Conservation (phyloP, 2,329 filamentous ascomycete species). For the Phialophora verrucosa region DNA sequence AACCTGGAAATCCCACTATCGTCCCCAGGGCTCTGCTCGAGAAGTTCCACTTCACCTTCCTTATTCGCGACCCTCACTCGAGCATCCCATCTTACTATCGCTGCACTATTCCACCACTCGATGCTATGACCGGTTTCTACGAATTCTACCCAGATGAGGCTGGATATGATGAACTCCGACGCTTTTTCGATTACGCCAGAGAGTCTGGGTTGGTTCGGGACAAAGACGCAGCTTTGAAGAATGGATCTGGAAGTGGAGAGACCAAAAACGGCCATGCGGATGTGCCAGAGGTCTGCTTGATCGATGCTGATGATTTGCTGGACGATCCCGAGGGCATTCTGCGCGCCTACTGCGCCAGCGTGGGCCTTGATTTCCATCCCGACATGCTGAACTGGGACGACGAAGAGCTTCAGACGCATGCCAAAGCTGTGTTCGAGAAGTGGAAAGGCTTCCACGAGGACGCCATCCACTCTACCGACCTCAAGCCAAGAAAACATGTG, state of each 20-base stretch:
- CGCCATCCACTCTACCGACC: slow-evolving; percentile 78
- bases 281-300: slow-evolving; percentile 73
- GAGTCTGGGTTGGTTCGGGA: slow-evolving; percentile 73
- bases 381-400: slow-evolving; percentile 86
- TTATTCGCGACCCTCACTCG: slow-evolving; percentile 92
- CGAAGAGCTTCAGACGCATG: slow-evolving; percentile 71
- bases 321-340: slow-evolving; percentile 80
- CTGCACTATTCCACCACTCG: slow-evolving; percentile 87
- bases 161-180: slow-evolving; percentile 85
- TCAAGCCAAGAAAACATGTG: slow-evolving; percentile 65
- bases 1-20: slow-evolving; percentile 81
- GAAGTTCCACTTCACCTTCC: slow-evolving; percentile 90
- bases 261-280: slow-evolving; percentile 36
- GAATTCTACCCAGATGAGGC: slow-evolving; percentile 87
- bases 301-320: slow-evolving; percentile 93
- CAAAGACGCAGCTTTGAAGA: slow-evolving; percentile 57
- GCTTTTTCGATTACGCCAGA: slow-evolving; percentile 83
- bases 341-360: slow-evolving; percentile 78
- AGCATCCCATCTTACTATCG: slow-evolving; percentile 94
- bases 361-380: slow-evolving; percentile 75
- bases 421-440: slow-evolving; percentile 83
- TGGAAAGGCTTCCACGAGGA: slow-evolving; percentile 98
- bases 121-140: slow-evolving; percentile 80
- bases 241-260: slow-evolving; percentile 40
- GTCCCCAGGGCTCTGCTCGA: slow-evolving; percentile 75